Base-by-base conservation (phyloP, 352 stramenopile genomes). In the Pythium brachiatum region DNA sequence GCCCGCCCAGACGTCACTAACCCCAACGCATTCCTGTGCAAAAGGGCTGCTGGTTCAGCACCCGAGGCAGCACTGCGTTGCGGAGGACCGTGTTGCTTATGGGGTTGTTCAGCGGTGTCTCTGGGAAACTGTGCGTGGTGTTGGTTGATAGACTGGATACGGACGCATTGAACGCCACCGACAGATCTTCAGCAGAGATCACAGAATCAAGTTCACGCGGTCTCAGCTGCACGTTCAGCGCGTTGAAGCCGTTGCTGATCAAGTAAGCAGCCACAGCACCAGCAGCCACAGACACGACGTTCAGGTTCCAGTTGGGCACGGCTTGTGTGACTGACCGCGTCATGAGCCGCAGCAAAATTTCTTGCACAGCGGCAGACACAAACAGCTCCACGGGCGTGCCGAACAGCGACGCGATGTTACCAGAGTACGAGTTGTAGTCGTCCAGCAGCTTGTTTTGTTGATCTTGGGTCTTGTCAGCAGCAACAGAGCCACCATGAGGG, bases 81-180 rank as follows among this genome's bases (percentile, higher is more conserved):
- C 55, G 55, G 7, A 54, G 43, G 27, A 54, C 32, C 41, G 55
- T 62, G 41, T 62, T 62, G 41, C 25, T 36, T 11, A 53, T 36
- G 3, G 44, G 44, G 55, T 62, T 62, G 8, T 26, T 25, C 9
- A 15, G 4, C 47, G 41, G 39, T 16, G 43, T 43, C 39, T 61
- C 55, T 2, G 55, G 7, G n/a, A 44, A 31, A 20, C 44, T 26
- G 16, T 44, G 46, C 9, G 12, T 54, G 4, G 8, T 31, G 27
- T 29, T 61, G 2, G 38, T 46, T 18, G 38, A 23, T 1, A 46
- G 38, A 2, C 38, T 15, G 9, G 38, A 15, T 15, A 23, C 13
- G 12, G 38, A 46, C 38, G 12, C 2, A 18, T 46, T 46, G 18
- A 46, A 46, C 20, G 3, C 21, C 4, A 46, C 2, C 1, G 38